These are phyloP conservation scores for Mediolabrus comicus DNA, from an alignment of 108 stramenopile genomes.

Conservation along the genomic window DNA sequence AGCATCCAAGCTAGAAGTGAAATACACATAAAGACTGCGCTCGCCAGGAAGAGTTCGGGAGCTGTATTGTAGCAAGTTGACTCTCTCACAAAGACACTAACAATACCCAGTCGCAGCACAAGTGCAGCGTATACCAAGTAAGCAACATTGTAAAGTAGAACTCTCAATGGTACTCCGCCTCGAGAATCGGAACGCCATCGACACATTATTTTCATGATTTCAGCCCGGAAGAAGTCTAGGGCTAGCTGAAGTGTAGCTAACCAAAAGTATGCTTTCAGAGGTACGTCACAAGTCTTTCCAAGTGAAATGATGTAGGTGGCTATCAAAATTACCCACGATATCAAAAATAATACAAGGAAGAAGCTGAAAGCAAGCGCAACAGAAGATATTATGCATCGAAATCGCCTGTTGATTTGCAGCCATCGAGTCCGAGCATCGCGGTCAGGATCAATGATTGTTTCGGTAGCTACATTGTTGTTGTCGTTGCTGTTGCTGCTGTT, in stretches of 20 bases:
- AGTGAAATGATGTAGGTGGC: constrained; percentile 62
- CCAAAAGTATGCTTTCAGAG: constrained; percentile 72
- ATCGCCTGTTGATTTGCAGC: constrained; percentile 65
- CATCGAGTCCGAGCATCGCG: constrained; percentile 54
- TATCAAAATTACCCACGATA: constrained; percentile 72
- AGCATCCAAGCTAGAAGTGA: constrained; percentile 65
- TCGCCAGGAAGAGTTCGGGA: constrained; percentile 57
- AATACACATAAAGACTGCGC: constrained; percentile 53
- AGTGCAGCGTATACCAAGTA: constrained; percentile 65
- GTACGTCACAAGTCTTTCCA: constrained; percentile 71
- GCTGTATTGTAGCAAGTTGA: constrained; percentile 59
- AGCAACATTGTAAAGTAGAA: constrained; percentile 62
- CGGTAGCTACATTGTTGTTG: background rate
- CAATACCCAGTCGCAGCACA: constrained; percentile 58
- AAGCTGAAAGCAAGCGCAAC: constrained; percentile 65
- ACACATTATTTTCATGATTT: constrained; percentile 67
- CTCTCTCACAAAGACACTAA: constrained; percentile 41
- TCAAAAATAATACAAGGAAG: constrained; percentile 54
- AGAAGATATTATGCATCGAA: constrained; percentile 53
- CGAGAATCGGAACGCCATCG: constrained; percentile 54
- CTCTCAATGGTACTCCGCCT: constrained; percentile 38
- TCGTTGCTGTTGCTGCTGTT: background rate
- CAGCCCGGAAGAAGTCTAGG: constrained; percentile 70
- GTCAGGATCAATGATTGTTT: constrained; percentile 34
- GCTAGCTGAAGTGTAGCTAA: constrained; percentile 64